Percentiles rank a stretch among this genome's conserved stretches.
These are phyloP conservation scores for Fusarium cicatricum DNA, from an alignment of 2,329 filamentous ascomycete genomes.

Conservation along the genomic window DNA sequence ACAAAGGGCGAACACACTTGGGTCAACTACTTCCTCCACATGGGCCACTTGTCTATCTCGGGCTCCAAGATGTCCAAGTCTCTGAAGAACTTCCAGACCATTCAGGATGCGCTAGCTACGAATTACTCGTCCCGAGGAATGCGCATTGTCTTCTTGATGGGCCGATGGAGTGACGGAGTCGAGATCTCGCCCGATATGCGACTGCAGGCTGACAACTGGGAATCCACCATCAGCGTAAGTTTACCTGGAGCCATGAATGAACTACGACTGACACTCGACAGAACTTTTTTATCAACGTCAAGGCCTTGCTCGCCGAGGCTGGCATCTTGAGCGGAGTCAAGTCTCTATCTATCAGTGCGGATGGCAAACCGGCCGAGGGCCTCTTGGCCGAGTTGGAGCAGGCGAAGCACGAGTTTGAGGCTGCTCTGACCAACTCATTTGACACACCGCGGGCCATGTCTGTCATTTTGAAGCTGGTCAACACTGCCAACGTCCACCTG, in stretches of 20 bases:
- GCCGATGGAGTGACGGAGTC: constrained; percentile 88
- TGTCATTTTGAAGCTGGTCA: constrained; percentile 79
- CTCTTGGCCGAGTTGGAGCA: constrained; percentile 57
- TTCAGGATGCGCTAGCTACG: constrained; percentile 77
- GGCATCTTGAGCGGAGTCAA: constrained; percentile 47
- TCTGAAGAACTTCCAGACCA: constrained; percentile 95
- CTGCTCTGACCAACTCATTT: constrained; percentile 82
- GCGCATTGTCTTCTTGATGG: constrained; percentile 86
- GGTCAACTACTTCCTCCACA: constrained; percentile 97
- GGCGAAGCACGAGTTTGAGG: constrained; percentile 62
- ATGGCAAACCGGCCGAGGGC: constrained; percentile 44
- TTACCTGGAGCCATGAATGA: not conserved
- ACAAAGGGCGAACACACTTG: constrained; percentile 70
- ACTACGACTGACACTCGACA: constrained; percentile 40
- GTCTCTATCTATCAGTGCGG: constrained; percentile 48
- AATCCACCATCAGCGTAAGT: constrained; percentile 74
- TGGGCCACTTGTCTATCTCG: constrained; percentile 86
- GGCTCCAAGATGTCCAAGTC: constrained; percentile 97
- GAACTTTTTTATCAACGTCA: constrained; percentile 68
- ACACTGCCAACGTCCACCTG: constrained; percentile 73
- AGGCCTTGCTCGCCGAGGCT: constrained; percentile 61
- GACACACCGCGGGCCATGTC: constrained; percentile 84
- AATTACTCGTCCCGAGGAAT: constrained; percentile 80
- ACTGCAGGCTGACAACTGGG: constrained; percentile 78
- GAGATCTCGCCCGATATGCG: constrained; percentile 89